These are phyloP conservation scores for Podaxis sp. DNA, from an alignment of 768 basidiomycete species.

Conservation along the genomic window DNA sequence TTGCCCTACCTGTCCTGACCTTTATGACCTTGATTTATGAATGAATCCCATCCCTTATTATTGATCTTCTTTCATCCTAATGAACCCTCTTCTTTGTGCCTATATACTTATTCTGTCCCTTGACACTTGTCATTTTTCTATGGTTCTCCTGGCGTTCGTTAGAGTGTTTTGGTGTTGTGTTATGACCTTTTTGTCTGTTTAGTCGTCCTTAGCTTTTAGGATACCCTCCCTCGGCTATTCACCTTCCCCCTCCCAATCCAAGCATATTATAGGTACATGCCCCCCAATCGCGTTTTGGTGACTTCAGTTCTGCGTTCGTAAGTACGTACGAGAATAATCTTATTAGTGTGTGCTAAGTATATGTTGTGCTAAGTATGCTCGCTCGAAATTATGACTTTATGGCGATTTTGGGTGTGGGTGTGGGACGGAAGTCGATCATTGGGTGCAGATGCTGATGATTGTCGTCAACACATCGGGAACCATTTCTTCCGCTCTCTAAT, in stretches of 20 bases:
- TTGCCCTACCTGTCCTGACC: constrained; percentile 5
- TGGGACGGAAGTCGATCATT: neutral
- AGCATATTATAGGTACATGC: constrained; percentile 13
- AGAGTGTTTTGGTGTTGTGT: constrained; percentile 11
- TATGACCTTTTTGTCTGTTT: constrained; percentile 13
- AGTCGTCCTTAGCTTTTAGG: constrained; percentile 17
- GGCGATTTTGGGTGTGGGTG: neutral
- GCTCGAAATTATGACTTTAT: neutral
- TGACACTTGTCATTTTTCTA: constrained; percentile 15
- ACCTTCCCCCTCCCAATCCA: neutral
- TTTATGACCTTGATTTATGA: constrained; percentile 16
- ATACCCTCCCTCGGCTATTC: constrained; percentile 19
- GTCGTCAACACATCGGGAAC: neutral
- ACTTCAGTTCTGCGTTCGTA: neutral
- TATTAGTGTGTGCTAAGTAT: constrained; percentile 3
- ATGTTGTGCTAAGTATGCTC: neutral
- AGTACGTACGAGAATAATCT: neutral
- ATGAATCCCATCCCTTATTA: constrained; percentile 18
- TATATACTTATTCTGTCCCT: constrained; percentile 21
- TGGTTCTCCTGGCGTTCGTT: neutral
- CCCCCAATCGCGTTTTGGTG: neutral
- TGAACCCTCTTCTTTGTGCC: neutral
- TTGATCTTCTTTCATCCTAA: constrained; percentile 8
- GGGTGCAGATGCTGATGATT: neutral
- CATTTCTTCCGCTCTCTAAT: neutral